A percentile compares a stretch with the other conserved stretches of the same genome.
Evolutionary conservation across 306 rosid species (phyloP).

Genomic region (Castanea mollissima): DNA sequence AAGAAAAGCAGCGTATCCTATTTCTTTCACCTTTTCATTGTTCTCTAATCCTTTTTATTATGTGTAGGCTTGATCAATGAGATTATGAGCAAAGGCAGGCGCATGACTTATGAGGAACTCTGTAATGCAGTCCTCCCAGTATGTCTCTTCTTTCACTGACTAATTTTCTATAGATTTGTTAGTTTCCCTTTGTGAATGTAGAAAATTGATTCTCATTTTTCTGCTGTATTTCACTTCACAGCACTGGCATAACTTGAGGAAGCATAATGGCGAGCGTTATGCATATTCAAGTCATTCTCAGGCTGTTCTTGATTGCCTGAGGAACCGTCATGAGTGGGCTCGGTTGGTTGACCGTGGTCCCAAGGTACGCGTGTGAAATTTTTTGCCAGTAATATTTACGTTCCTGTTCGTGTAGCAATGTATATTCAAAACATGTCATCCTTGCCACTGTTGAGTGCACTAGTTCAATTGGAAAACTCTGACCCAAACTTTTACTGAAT

Average conservation of each 20-base stretch:
- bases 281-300: constrained; percentile 97
- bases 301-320: constrained; percentile 95
- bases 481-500: background rate
- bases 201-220: constrained; percentile 12
- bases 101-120: constrained; percentile 90
- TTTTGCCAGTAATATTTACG: background rate
- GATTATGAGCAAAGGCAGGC: constrained; percentile 92
- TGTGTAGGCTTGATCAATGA: constrained; percentile 82
- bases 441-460: background rate
- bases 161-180: constrained; percentile 11
- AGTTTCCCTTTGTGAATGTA: background rate
- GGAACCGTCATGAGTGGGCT: constrained; percentile 97
- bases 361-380: constrained; percentile 55
- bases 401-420: background rate
- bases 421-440: background rate
- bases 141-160: constrained; percentile 30
- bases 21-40: background rate
- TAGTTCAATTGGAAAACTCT: background rate
- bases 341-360: constrained; percentile 96
- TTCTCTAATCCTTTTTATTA: constrained; percentile 30
- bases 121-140: constrained; percentile 94
- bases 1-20: background rate
- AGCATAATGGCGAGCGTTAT: constrained; percentile 97
- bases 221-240: constrained; percentile 35
- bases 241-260: constrained; percentile 98